These are phyloP conservation scores for Hyphodiscus hymeniophilus DNA, from an alignment of 495 filamentous ascomycete species.

Conservation along the genomic window DNA sequence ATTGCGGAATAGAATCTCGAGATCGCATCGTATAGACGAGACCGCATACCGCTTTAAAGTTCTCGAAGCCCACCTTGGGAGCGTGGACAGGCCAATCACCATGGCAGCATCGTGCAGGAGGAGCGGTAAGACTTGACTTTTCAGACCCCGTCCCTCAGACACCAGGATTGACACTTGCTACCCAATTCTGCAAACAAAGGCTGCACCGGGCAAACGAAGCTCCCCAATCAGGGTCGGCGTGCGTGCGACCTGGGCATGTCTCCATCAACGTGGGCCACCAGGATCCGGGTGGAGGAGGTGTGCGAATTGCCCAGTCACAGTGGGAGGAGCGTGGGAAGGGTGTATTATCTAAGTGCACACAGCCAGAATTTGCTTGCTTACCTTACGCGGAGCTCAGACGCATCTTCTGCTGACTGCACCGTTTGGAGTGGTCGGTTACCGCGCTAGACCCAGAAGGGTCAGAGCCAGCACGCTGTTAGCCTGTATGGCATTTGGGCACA, in stretches of 20 bases:
- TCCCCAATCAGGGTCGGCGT: no score
- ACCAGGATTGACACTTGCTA: not conserved
- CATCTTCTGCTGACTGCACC: not conserved
- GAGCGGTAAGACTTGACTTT: not conserved
- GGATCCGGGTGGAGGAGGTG: no score
- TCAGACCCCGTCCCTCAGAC: not conserved
- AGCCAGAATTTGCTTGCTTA: slow-evolving; percentile 1
- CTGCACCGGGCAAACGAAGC: no score
- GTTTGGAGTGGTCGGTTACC: not conserved
- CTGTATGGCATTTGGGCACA: not conserved
- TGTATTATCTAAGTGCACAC: not conserved
- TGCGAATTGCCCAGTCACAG: not conserved
- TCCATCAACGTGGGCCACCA: no score
- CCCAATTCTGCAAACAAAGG: not conserved
- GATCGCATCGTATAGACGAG: not conserved
- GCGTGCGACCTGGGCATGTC: no score
- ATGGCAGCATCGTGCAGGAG: not conserved
- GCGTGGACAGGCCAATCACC: not conserved
- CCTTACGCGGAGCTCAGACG: not conserved
- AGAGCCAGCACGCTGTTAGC: not conserved
- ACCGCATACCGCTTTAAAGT: slow-evolving; percentile 1
- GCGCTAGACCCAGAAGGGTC: not conserved
- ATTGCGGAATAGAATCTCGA: not conserved
- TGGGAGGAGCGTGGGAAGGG: not conserved
- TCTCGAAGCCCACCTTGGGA: not conserved